Evolutionary conservation across 2,329 filamentous ascomycete genomes (phyloP).

Genomic region (Macrophomina tecta): DNA sequence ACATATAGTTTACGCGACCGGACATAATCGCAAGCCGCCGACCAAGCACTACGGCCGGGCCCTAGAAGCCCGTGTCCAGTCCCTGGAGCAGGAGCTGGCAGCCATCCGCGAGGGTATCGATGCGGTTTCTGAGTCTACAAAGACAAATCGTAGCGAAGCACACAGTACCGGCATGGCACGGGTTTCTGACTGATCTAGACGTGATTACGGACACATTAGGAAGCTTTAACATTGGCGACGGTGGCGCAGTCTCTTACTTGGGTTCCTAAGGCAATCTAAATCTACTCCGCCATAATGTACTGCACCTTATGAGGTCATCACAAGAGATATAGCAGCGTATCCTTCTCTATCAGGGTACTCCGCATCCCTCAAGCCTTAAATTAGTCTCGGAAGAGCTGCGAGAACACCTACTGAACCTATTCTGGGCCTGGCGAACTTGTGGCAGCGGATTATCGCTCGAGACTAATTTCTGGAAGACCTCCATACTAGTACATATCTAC

Average conservation of each 20-base stretch:
- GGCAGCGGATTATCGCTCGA: slow-evolving; percentile 2
- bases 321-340: neutral
- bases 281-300: neutral
- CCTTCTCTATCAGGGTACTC: neutral
- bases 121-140: neutral
- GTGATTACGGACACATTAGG: slow-evolving; percentile 3
- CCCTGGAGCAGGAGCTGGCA: no score
- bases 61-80: no score
- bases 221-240: slow-evolving; percentile 14
- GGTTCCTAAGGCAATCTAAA: slow-evolving; percentile 9
- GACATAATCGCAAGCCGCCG: slow-evolving; percentile 9
- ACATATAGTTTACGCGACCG: neutral
- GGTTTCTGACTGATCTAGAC: neutral
- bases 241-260: slow-evolving; percentile 4
- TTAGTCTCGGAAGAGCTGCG: neutral
- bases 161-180: neutral
- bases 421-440: slow-evolving; percentile 6
- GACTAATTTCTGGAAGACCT: neutral
- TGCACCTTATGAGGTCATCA: neutral
- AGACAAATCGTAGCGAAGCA: neutral
- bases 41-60: neutral
- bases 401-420: slow-evolving; percentile 2
- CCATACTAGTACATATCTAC: neutral
- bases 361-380: neutral
- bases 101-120: neutral